Base-by-base conservation (phyloP, 805 yeast genomes). In the Henningerozyma blattae region DNA sequence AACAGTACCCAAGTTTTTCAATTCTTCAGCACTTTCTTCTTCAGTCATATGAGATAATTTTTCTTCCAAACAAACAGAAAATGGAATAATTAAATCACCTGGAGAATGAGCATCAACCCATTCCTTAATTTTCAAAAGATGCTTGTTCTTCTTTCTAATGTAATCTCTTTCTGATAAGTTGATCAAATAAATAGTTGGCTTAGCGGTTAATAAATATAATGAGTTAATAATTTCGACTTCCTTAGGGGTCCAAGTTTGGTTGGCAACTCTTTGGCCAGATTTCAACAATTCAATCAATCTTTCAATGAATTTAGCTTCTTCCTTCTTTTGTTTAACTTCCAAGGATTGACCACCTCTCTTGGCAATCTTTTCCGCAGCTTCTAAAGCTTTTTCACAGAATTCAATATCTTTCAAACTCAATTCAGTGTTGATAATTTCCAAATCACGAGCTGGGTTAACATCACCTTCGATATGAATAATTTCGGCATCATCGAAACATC, bases 401-500 rank as follows among this genome's bases (percentile, higher is more conserved):
- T 91, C 98, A 48, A 91, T 86, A 64, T 91, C 98, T 67, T 91
- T 91, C 58, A 89, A 71, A 65, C 95, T 79, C 62, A 91, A 74
- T 68, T 91, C 98, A 44, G 81, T 83, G 46, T 72, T 70, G 56
- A 91, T 84, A 57, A 91, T 89, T 45, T 83, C 91, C 64, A 91
- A 73, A 64, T 91, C 98, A 57, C 94, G 83, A 33, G 74, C 77
- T 43, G 98, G 98, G 63, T 91, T 77, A 42, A 91, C 98, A 51
- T 87, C 95, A 58, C 91, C 91, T 65, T 86, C 95, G 51, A 91
- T 82, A 64, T 91, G 98, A 49, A 87, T 86, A 52, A 91, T 91
- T 57, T 91, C 98, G 26, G 95, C 93, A 61, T 91, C 98, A 56
- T 86, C 95, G 54, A 91, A 91, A 64, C 94, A 83, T 64, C 98